Percentiles rank a stretch among this genome's conserved stretches.
Evolutionary conservation across 2,329 filamentous ascomycete species (phyloP).

Genomic region (Catunica adiposa): DNA sequence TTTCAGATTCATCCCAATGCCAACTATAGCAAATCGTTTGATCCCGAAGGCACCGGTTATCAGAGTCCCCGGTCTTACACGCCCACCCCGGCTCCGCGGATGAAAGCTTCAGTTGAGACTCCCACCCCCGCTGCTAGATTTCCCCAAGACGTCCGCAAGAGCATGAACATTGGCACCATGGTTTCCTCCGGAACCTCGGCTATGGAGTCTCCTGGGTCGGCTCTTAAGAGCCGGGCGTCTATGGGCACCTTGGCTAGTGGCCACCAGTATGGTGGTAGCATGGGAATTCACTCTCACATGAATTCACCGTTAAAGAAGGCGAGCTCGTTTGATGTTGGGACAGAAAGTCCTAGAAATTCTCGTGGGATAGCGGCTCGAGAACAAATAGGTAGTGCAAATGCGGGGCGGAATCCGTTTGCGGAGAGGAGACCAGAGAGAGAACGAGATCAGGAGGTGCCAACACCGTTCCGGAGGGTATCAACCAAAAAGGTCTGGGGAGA

Average conservation of each 20-base stretch:
- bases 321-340: slow-evolving; percentile 40
- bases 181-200: slow-evolving; percentile 8
- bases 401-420: slow-evolving; percentile 8
- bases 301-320: slow-evolving; percentile 74
- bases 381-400: slow-evolving; percentile 24
- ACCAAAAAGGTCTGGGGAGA: slow-evolving; percentile 1
- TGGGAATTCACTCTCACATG: slow-evolving; percentile 65
- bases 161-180: slow-evolving; percentile 2
- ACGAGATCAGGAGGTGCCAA: not conserved
- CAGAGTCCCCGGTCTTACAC: slow-evolving; percentile 24
- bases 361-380: slow-evolving; percentile 45
- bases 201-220: not conserved
- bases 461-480: not conserved
- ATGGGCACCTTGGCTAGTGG: not conserved
- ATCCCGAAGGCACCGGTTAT: slow-evolving; percentile 36
- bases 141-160: slow-evolving; percentile 7
- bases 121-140: not conserved
- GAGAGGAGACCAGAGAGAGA: not conserved
- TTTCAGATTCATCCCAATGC: slow-evolving; percentile 75
- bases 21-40: slow-evolving; percentile 56
- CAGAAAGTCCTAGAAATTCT: slow-evolving; percentile 38
- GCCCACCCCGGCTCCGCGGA: slow-evolving; percentile 13
- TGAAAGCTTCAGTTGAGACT: slow-evolving; percentile 7
- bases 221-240: slow-evolving; percentile 3
- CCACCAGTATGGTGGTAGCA: slow-evolving; percentile 45